Evolutionary conservation across 1,139 yeast genomes (phyloP), one percentile per base, ranked within the genome.

Genomic region (Eremothecium cymbalariae): DNA sequence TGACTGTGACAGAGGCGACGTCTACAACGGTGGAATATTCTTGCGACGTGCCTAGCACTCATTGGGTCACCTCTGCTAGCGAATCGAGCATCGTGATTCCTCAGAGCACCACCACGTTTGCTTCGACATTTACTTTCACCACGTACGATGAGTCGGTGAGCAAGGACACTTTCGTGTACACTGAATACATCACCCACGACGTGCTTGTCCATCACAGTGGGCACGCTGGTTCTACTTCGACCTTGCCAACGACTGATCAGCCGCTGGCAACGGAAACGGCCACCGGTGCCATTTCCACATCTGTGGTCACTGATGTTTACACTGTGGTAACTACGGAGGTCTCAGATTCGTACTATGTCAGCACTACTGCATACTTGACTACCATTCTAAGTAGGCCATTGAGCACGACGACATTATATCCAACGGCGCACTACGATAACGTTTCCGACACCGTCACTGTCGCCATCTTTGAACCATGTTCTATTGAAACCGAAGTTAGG

Each of bases 391-490:
- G 33, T 15, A 30, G 25, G 14, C 41, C 38, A 8, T 35, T 28
- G 24, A 11, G 36, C 16, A 38, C 41, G 6, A 28, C 35, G 9
- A 38, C 38, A 4, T 25, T 34, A 7, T 18, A 16, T 3, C 41
- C 38, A 9, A 32, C 34, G n/a, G 33, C 25, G 8, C 20, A 21
- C 18, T 37, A 37, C 17, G 17, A 27, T 1, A 38, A 38, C 21
- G 26, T 21, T 13, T 28, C 38, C 12, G 25, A 25, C n/a, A 11
- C 27, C 12, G 30, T 28, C 4, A 38, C 41, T 11, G 18, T 38
- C 15, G 34, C 30, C 11, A 22, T 38, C 23, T 38, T 25, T 18
- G 38, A 38, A 19, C 34, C 41, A 13, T 33, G 37, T n/a, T 34
- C 33, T 7, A 26, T 34, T 16, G 41, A 34, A 17, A 16, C 38